Evolutionary conservation across 805 yeast genomes (phyloP).

Genomic region (Kodamaea laetipori): DNA sequence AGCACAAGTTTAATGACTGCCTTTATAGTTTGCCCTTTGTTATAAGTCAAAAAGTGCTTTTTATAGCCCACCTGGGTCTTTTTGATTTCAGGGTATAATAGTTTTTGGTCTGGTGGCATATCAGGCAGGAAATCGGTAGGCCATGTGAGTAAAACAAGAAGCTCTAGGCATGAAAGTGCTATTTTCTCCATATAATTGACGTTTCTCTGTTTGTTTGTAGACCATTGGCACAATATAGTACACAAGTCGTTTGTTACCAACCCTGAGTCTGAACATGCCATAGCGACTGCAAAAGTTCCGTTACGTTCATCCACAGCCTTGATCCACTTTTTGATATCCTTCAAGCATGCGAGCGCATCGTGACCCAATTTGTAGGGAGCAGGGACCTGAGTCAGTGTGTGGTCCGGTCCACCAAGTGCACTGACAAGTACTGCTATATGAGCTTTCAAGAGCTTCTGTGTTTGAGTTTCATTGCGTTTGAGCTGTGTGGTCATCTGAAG

Average conservation of each 20-base stretch:
- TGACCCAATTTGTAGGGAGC: constrained; percentile 78
- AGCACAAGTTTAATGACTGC: constrained; percentile 71
- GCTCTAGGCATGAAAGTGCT: constrained; percentile 71
- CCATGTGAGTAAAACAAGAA: constrained; percentile 83
- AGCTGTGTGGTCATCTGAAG: constrained; percentile 25
- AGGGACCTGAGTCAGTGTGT: constrained; percentile 40
- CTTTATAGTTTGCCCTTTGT: constrained; percentile 62
- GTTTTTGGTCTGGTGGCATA: constrained; percentile 58
- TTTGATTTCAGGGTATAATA: constrained; percentile 59
- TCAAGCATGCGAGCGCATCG: constrained; percentile 82
- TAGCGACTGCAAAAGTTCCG: constrained; percentile 75
- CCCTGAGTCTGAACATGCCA: constrained; percentile 81
- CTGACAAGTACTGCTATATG: constrained; percentile 81
- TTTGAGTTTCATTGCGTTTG: constrained; percentile 35
- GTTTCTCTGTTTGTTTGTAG: constrained; percentile 31
- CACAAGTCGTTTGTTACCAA: constrained; percentile 72
- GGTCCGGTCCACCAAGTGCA: constrained; percentile 90
- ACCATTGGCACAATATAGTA: constrained; percentile 77
- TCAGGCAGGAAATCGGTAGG: constrained; percentile 69
- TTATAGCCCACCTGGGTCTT: constrained; percentile 74
- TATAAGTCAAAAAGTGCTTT: constrained; percentile 57
- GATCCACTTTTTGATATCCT: constrained; percentile 88
- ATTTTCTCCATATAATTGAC: constrained; percentile 53
- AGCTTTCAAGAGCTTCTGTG: constrained; percentile 55
- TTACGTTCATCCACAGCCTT: constrained; percentile 76